Evolutionary conservation across 257 asterid species (phyloP), one percentile per base, ranked within the genome.

Genomic region (Capsicum chinense): DNA sequence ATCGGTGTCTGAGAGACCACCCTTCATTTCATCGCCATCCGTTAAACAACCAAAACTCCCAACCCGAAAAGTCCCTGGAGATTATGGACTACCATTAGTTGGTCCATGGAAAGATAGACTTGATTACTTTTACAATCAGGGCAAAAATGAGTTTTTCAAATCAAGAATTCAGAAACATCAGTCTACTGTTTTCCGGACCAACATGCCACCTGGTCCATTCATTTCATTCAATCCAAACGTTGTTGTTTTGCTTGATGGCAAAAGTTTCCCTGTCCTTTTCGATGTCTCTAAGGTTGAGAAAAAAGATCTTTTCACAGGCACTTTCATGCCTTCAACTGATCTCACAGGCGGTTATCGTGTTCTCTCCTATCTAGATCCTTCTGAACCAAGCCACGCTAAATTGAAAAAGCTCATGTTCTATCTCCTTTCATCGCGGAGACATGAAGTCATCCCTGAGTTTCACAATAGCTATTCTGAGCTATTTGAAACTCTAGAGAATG

Each of bases 131-230:
- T 95, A 95, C 92, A 90, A 92, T 85, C 98, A 95, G 85, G 98
- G 98, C 39, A 84, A 85, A 66, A 93, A 93, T 37, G 98, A 91
- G 7, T 95, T 82, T 33, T 95, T 95, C 94, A 91, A 88, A 39
- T 92, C 98, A 5, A 76, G 98, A 85, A 87, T 93, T 67, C 89
- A 83, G 11, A 93, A 92, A 44, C 83, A 93, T 85, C 85, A 90
- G 5, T 95, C 99, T 14, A 95, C 99, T 1, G 95, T 95, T 6
- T 95, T 94, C 89, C 54, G 90, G 14, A 86, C 94, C 12, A 95
- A 95, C 86, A 95, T 95, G 99, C 99, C 99, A 26, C 99, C 99
- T 6, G 99, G 98, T 2, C 97, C 98, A 0, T 84, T 92, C 84
- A 91, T 95, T 62, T 90, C 99, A 7, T 86, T 69, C 86, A 79